phyloP scores from a whole-genome alignment of 2,329 filamentous ascomycete species.

The Talaromyces sp. region DNA sequence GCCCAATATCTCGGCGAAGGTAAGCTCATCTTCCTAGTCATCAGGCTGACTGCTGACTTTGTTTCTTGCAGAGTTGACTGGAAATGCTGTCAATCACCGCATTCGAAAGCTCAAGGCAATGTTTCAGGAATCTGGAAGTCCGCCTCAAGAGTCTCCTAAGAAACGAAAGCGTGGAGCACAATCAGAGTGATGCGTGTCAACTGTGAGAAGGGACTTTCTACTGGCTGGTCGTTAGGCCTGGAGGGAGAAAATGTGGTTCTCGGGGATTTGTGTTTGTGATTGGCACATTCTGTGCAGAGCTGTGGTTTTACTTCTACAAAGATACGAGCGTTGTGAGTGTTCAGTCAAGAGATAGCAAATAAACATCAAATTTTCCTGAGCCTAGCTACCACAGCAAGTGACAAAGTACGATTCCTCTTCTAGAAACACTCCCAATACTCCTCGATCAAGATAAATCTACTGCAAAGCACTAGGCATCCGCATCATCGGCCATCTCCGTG shows the following conservation, averaged over 20 bases:
- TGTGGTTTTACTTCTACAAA: background rate
- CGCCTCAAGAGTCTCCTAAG: background rate
- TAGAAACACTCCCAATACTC: background rate
- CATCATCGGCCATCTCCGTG: background rate
- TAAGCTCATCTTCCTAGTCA: background rate
- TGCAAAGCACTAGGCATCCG: background rate
- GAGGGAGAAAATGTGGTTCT: background rate
- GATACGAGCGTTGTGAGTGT: background rate
- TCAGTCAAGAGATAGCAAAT: background rate
- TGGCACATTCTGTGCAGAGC: background rate
- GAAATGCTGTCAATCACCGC: background rate
- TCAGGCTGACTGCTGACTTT: background rate
- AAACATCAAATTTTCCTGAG: background rate
- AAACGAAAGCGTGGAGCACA: background rate
- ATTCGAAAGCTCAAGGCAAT: background rate
- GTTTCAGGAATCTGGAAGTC: background rate
- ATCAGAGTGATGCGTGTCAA: no score
- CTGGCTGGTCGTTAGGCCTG: no score
- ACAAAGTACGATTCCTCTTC: background rate
- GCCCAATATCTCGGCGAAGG: conserved; percentile 2
- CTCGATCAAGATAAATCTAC: background rate
- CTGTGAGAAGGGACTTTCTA: no score
- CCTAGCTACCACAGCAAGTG: background rate
- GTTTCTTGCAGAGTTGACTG: background rate
- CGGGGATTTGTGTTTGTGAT: no score